Percentiles rank a stretch among this genome's conserved stretches.
Conservation (phyloP, 2,329 filamentous ascomycete genomes). For the Penicillium verrucosum region DNA sequence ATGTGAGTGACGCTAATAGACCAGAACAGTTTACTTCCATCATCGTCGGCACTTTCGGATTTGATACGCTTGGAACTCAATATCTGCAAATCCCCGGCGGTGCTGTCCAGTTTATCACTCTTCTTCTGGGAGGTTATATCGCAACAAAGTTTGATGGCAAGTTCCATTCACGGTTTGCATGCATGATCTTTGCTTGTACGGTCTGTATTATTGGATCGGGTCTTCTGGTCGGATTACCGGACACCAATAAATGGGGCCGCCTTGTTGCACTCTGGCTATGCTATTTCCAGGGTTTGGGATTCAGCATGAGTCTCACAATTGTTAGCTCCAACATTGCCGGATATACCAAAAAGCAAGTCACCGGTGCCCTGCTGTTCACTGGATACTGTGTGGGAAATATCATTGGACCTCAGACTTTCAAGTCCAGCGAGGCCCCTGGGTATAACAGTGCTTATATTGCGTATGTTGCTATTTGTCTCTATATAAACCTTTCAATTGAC, state of each 20-base stretch:
- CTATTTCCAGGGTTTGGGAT: constrained; percentile 54
- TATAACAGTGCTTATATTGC: constrained; percentile 43
- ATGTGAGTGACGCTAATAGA: neutral
- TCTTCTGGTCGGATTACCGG: constrained; percentile 52
- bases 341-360: constrained; percentile 56
- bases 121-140: constrained; percentile 52
- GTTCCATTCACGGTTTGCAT: constrained; percentile 52
- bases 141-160: constrained; percentile 47
- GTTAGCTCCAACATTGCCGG: constrained; percentile 54
- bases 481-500: neutral
- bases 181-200: constrained; percentile 55
- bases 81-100: constrained; percentile 61
- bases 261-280: constrained; percentile 58
- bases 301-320: constrained; percentile 54
- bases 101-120: constrained; percentile 54
- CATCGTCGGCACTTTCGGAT: constrained; percentile 48
- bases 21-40: constrained; percentile 44
- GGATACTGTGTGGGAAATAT: constrained; percentile 57
- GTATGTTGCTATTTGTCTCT: constrained; percentile 5
- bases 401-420: constrained; percentile 55
- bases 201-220: constrained; percentile 55
- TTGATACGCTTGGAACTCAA: constrained; percentile 52
- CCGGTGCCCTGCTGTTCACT: constrained; percentile 50
- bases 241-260: constrained; percentile 54
- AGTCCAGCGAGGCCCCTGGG: constrained; percentile 46